Base-by-base conservation (phyloP, 176 grass and related monocot genomes). In the Musa beccarii region DNA sequence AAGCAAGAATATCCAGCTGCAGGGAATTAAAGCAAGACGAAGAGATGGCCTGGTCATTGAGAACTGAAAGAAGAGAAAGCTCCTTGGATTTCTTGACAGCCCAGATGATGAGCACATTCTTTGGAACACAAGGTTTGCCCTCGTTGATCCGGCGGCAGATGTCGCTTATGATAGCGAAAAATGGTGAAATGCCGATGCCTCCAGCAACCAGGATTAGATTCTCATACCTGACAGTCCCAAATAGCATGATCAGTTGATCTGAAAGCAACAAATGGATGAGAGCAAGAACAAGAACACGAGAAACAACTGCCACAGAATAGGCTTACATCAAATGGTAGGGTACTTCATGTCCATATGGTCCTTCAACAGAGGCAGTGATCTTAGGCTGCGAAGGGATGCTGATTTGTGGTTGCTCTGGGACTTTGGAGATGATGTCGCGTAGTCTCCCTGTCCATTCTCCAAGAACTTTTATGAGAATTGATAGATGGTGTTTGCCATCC, bases 181-280 rank as follows among this genome's bases (percentile, higher is more conserved):
- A 98, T 1, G 95, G 90, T 2, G 90, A 91, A 66, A 98, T 87
- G 12, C 95, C 95, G 25, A 98, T 98, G 67, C 95, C 95, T 71
- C 95, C 95, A 50, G 95, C 95, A 66, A 98, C 95, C 52, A 98
- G 77, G 71, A 98, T 89, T 80, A 98, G 95, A 86, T 98, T 98
- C 78, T 98, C 90, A 51, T 98, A 98, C 90, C 94, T 98, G 59
- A 29, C 28, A 25, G 25, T 1, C 22, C 11, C 66, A 70, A 62
- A 23, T 19, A 49, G 15, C 28, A 79, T 54, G 12, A 10, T 11
- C 34, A 69, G 6, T 28, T 59, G 51, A n/a, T 14, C 9, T 55
- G 1, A 15, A 53, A 20, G 26, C 16, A 22, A 20, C 55, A 50
- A 49, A 25, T 24, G 72, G 53, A 53, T 71, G 69, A 71, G 17